Percentiles rank a stretch among this genome's conserved stretches.
Evolutionary conservation across 73 alveolate genomes (phyloP).

Genomic region (Paramecium caudatum): DNA sequence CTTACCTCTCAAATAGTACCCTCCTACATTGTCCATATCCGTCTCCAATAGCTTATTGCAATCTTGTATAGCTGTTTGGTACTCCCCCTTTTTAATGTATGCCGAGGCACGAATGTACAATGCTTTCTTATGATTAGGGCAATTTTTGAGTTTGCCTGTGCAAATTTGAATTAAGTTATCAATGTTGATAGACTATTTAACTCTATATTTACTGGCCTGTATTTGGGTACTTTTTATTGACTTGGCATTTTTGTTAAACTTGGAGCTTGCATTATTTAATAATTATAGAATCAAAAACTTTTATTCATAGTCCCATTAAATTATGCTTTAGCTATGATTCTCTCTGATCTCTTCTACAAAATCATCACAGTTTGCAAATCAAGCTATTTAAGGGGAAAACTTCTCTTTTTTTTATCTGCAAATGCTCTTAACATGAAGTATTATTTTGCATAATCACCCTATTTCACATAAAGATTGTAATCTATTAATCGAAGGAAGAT

Average conservation of each 20-base stretch:
- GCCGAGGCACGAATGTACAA: constrained; percentile 89
- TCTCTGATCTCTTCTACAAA: no score
- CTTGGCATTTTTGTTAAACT: constrained; percentile 32
- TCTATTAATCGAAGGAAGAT: constrained; percentile 93
- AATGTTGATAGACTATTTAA: constrained; percentile 83
- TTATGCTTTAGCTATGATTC: no score
- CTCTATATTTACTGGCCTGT: constrained; percentile 34
- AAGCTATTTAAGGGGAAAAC: constrained; percentile 85
- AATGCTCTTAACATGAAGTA: constrained; percentile 94
- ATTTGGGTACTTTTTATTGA: constrained; percentile 22
- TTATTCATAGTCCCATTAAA: no score
- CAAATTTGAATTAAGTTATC: constrained; percentile 87
- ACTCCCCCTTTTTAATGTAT: constrained; percentile 81
- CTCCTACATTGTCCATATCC: constrained; percentile 87
- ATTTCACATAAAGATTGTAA: constrained; percentile 92
- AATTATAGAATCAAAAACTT: no score
- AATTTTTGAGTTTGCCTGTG: constrained; percentile 81
- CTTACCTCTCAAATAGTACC: constrained; percentile 86
- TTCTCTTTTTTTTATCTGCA: constrained; percentile 85
- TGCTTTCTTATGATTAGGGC: constrained; percentile 88
- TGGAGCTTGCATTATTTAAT: constrained; percentile 24
- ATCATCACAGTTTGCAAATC: constrained; percentile 78
- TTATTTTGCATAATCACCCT: constrained; percentile 97
- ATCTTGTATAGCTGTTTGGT: constrained; percentile 85
- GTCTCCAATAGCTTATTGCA: constrained; percentile 83